phyloP scores from a whole-genome alignment of 2,329 filamentous ascomycete genomes.

The Xylaria sp. region DNA sequence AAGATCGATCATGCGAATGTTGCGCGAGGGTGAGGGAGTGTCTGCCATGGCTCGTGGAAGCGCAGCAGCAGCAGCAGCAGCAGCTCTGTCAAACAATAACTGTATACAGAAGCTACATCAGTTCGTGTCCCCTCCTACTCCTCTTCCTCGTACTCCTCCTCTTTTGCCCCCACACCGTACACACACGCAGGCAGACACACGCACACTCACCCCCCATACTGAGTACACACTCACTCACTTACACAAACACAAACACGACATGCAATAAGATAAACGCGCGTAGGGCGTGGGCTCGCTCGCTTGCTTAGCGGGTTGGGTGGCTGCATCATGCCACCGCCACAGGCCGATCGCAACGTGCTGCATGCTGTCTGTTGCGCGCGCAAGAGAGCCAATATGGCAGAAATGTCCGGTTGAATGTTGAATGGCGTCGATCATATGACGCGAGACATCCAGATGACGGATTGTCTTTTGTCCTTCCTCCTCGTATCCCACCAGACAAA shows the following conservation, averaged over 20 bases:
- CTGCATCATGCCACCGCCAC: constrained; percentile 35
- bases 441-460: constrained; percentile 37
- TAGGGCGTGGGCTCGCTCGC: constrained; percentile 29
- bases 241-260: background rate
- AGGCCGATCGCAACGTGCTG: constrained; percentile 37
- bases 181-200: constrained; percentile 7
- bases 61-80: background rate
- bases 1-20: constrained; percentile 40
- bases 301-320: constrained; percentile 31
- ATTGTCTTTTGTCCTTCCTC: constrained; percentile 16
- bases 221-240: background rate
- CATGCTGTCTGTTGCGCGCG: constrained; percentile 16
- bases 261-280: constrained; percentile 28
- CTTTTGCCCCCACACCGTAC: constrained; percentile 10
- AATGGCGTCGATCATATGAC: constrained; percentile 47
- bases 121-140: constrained; percentile 24
- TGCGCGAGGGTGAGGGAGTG: constrained; percentile 27
- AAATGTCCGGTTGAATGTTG: constrained; percentile 46
- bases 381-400: constrained; percentile 39
- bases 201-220: background rate
- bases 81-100: constrained; percentile 28
- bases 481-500: constrained; percentile 22
- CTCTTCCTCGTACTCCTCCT: background rate
- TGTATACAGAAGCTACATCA: constrained; percentile 30
- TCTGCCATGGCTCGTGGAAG: constrained; percentile 21